Conservation (phyloP, 306 rosid genomes). For the Aeschynomene evenia region DNA sequence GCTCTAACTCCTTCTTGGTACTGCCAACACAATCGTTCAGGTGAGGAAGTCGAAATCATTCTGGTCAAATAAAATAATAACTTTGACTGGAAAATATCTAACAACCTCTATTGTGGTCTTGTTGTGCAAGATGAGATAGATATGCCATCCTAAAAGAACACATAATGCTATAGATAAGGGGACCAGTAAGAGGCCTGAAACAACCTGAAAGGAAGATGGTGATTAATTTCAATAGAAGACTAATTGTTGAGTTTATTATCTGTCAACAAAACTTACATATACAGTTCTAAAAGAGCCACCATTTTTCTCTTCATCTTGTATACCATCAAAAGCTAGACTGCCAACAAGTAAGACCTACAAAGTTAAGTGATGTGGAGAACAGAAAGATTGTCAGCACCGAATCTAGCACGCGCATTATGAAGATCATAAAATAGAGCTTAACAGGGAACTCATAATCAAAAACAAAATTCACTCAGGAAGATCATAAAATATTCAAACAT, state of each 20-base stretch:
- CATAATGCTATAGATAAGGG: slow-evolving; percentile 70
- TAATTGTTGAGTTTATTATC: slow-evolving; percentile 9
- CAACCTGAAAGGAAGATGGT: slow-evolving; percentile 47
- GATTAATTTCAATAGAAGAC: slow-evolving; percentile 34
- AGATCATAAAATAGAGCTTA: slow-evolving; percentile 3
- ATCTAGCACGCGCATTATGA: not conserved
- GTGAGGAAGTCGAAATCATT: slow-evolving; percentile 27
- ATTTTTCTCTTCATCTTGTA: slow-evolving; percentile 58
- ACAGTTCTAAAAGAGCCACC: slow-evolving; percentile 63
- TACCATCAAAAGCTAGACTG: slow-evolving; percentile 64
- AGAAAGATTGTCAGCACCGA: slow-evolving; percentile 21
- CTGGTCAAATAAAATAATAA: slow-evolving; percentile 24
- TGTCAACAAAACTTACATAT: slow-evolving; percentile 58
- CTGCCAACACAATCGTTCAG: slow-evolving; percentile 48
- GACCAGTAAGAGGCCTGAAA: slow-evolving; percentile 75
- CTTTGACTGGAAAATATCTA: slow-evolving; percentile 29
- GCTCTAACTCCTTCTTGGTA: slow-evolving; percentile 96
- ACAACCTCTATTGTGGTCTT: slow-evolving; percentile 95
- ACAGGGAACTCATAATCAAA: slow-evolving; percentile 11
- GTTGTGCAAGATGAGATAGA: slow-evolving; percentile 82
- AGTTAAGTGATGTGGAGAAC: slow-evolving; percentile 14
- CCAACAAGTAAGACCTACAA: slow-evolving; percentile 84
- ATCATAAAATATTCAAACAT: slow-evolving; percentile 34
- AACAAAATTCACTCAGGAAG: slow-evolving; percentile 16
- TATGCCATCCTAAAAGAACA: slow-evolving; percentile 89